Evolutionary conservation across 805 yeast species (phyloP).

Genomic region (Spathaspora hagerdaliae): DNA sequence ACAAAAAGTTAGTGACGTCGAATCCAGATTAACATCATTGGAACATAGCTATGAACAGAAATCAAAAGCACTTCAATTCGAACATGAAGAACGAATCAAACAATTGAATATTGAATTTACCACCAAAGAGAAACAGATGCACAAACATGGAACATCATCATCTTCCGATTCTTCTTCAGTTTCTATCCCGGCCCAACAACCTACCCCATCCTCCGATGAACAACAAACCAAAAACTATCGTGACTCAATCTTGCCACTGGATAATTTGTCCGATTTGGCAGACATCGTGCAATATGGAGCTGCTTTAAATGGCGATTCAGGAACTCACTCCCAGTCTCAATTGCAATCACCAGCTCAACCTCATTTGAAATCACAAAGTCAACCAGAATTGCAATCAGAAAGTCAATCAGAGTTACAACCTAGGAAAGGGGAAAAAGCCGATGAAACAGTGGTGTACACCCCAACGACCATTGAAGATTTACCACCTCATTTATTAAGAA

Average conservation of each 20-base stretch:
- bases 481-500: slow-evolving; percentile 14
- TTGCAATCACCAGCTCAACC: background rate
- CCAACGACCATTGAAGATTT: slow-evolving; percentile 4
- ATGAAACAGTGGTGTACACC: background rate
- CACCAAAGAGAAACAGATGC: slow-evolving; percentile 2
- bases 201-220: slow-evolving; percentile 3
- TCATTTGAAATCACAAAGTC: background rate
- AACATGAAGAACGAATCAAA: slow-evolving; percentile 4
- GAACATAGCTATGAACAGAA: slow-evolving; percentile 4
- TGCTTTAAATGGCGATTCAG: slow-evolving; percentile 23
- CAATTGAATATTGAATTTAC: slow-evolving; percentile 2
- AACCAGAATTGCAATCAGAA: background rate
- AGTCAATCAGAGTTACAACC: background rate
- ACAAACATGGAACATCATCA: background rate
- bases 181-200: slow-evolving; percentile 9
- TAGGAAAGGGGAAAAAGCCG: background rate
- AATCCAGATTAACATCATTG: slow-evolving; percentile 2
- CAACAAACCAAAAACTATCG: slow-evolving; percentile 6
- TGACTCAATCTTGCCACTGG: slow-evolving; percentile 16
- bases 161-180: background rate
- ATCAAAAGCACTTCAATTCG: background rate
- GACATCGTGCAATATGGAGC: slow-evolving; percentile 38
- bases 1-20: slow-evolving; percentile 2
- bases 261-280: slow-evolving; percentile 31
- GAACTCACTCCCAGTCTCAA: background rate